Evolutionary conservation across 805 yeast species (phyloP), one percentile per base, ranked within the genome.

Genomic region (Helenozyma baotianmanensis): DNA sequence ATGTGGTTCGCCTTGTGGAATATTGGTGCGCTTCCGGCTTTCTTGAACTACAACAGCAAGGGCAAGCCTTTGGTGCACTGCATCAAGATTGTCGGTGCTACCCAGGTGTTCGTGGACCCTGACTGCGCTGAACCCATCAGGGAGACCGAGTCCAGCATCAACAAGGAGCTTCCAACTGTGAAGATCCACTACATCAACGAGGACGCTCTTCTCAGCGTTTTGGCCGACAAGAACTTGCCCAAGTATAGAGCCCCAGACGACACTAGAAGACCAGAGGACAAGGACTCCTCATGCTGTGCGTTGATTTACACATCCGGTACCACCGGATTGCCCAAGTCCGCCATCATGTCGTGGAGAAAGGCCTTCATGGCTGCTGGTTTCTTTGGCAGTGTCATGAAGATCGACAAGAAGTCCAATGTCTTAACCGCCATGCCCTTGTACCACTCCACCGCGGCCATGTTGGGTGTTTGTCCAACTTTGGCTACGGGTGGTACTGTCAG

Each of bases 391-490:
- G 80, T 85, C 25, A 72, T 82, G 63, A 72, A 77, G 38, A 67
- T 86, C 45, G 56, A 63, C n/a, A 40, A 56, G 5, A 53, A 63
- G 4, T 76, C 83, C 11, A 74, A 70, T 9, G 79, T 86, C 8
- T 83, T 82, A 62, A 85, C 96, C 0, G 85, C 96, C 1, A 89
- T 89, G 97, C 97, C 97, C 2, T 64, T 90, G 39, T 89, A 90
- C 54, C 97, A 89, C 57, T 86, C 96, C 1, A 89, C 97, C 0
- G 97, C 96, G 3, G 83, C 96, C 0, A 72, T 87, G 58, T 61
- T 89, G 34, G 96, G 96, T 9, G 76, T 82, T 5, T 69, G 89
- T 50, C 88, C 95, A 1, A 67, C 80, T 0, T 47, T 71, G 19
- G 51, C 58, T 4, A 64, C 61, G 26, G 95, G 95, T 30, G 92